Base-by-base conservation (phyloP, 1,284 basidiomycete species). In the Melampsora abietis-canadensis region DNA sequence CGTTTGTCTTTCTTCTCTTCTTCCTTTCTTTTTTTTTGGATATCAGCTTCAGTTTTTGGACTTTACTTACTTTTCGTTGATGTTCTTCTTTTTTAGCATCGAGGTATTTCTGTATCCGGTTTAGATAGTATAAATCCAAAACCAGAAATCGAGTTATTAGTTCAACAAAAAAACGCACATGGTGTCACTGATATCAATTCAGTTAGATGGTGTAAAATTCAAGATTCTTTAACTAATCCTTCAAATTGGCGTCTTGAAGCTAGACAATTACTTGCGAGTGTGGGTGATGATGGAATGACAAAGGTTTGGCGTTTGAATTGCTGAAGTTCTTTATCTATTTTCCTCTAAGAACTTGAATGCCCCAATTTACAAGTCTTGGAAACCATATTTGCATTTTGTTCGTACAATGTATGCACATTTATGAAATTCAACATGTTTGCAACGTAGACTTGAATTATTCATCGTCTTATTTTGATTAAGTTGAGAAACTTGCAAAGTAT, bases 151-250 rank as follows among this genome's bases (percentile, higher is more conserved):
- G 79, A 85, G 24, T 79, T 81, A 60, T 82, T 86, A 66, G 84
- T 78, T 57, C 79, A 87, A 12, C 14, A 78, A 30, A 75, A 89
- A 8, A 81, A 85, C 7, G 84, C 89, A 0, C 92, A 94, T 78
- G 90, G 85, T 4, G 87, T 89, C 0, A 84, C 87, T 77, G 92
- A 94, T 79, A 85, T 92, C 54, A 94, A 94, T 81, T 85, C 87
- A 47, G 85, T 92, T 15, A 84, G 85, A 1, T 94, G 91, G 91
- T 92, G 90, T 57, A 80, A 79, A 0, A 76, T 79, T 17, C 76
- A 77, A 51, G 59, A 77, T 54, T 47, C 54, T 3, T 51, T 76
- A 54, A 37, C 76, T 72, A 72, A 14, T 75, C 76, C 8, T 27
- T 70, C 14, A 59, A 47, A 69, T 61, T 47, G 76, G 75, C 79